Conservation (phyloP, 2,329 filamentous ascomycete species). For the Tolypocladium amazonense region DNA sequence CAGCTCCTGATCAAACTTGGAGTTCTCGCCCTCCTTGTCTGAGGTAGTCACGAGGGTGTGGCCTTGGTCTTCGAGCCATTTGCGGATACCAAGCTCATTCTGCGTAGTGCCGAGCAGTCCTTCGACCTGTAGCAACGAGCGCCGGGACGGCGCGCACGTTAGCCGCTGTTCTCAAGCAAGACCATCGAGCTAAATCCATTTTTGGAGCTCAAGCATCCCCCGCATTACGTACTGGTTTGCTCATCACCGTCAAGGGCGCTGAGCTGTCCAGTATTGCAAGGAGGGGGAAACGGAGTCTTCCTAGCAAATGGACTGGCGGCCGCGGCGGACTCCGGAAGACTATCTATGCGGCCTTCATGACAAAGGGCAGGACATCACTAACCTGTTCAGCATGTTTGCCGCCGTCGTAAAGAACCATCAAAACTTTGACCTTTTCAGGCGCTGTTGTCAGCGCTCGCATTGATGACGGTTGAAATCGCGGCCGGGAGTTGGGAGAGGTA, state of each 20-base stretch:
- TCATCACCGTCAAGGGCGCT: neutral
- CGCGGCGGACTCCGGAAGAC: no score
- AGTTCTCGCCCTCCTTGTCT: slow-evolving; percentile 92
- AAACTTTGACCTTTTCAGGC: slow-evolving; percentile 73
- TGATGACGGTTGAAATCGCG: slow-evolving; percentile 29
- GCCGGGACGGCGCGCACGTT: neutral
- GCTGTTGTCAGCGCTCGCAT: slow-evolving; percentile 31
- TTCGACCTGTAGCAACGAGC: slow-evolving; percentile 44
- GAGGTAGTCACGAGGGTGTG: slow-evolving; percentile 96
- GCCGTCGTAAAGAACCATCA: slow-evolving; percentile 89
- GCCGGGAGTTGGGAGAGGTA: slow-evolving; percentile 21
- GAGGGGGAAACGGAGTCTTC: neutral
- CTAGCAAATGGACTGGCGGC: neutral
- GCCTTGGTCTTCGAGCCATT: slow-evolving; percentile 95
- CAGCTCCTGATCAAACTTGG: slow-evolving; percentile 88
- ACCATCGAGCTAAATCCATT: neutral
- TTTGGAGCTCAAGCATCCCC: neutral
- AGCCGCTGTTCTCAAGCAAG: neutral
- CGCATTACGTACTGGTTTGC: slow-evolving; percentile 3
- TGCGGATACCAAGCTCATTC: slow-evolving; percentile 94
- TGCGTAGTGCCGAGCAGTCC: slow-evolving; percentile 88
- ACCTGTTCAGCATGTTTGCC: slow-evolving; percentile 81
- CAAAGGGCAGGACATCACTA: slow-evolving; percentile 15
- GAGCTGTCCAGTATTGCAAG: neutral
- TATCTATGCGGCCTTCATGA: neutral